Conservation (phyloP, 1,139 yeast species). For the Pichia sp. region DNA sequence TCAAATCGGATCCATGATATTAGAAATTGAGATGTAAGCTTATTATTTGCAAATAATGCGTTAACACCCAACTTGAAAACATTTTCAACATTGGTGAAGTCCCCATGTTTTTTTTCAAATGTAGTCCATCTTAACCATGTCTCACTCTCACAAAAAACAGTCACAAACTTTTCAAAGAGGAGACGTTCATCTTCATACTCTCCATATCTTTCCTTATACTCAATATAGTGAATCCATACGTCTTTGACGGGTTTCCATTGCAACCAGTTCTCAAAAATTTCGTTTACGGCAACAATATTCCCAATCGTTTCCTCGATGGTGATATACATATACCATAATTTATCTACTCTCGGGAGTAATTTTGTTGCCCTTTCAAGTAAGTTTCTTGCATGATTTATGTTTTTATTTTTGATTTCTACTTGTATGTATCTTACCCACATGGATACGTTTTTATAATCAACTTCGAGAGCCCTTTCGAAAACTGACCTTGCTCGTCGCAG, state of each 20-base stretch:
- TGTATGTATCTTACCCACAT: conserved; percentile 85
- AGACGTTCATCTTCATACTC: conserved; percentile 56
- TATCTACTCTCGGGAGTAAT: conserved; percentile 71
- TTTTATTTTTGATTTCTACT: conserved; percentile 64
- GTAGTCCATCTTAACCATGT: conserved; percentile 66
- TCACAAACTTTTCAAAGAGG: conserved; percentile 54
- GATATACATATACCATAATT: conserved; percentile 80
- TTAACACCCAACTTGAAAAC: conserved; percentile 70
- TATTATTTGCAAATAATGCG: conserved; percentile 34
- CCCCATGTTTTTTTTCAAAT: conserved; percentile 57
- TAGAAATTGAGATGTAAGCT: conserved; percentile 39
- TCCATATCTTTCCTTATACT: conserved; percentile 64
- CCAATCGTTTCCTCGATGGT: conserved; percentile 78
- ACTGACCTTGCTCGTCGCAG: conserved; percentile 72
- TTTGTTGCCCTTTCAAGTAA: conserved; percentile 74
- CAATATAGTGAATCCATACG: conserved; percentile 74
- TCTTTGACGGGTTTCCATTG: conserved; percentile 61
- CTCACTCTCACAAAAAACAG: conserved; percentile 46
- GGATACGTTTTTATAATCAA: conserved; percentile 69
- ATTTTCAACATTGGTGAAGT: conserved; percentile 45
- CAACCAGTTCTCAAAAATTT: conserved; percentile 76
- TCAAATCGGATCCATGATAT: conserved; percentile 74
- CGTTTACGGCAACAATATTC: conserved; percentile 58
- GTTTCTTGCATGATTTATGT: conserved; percentile 86
- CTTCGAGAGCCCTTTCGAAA: conserved; percentile 82